Evolutionary conservation across 2,329 filamentous ascomycete genomes (phyloP).

Genomic region (Fusarium albosuccineum): DNA sequence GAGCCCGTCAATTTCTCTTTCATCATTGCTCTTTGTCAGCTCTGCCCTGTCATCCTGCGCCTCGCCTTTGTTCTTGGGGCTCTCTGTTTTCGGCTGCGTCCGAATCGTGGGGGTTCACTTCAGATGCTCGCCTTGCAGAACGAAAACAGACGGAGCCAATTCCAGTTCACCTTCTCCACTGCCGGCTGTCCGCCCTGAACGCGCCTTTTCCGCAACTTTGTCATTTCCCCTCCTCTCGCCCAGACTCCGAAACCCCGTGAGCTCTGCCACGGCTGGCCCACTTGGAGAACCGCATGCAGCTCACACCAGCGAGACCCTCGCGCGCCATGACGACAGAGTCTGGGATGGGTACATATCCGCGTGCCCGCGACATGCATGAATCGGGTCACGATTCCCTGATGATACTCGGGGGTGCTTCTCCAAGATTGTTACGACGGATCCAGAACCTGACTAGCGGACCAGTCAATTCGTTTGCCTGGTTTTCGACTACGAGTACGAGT

Average conservation of each 20-base stretch:
- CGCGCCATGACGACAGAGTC: constrained; percentile 41
- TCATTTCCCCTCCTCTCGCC: constrained; percentile 30
- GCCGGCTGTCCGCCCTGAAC: constrained; percentile 32
- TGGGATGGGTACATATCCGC: constrained; percentile 30
- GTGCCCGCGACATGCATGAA: constrained; percentile 27
- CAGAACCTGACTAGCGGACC: constrained; percentile 19
- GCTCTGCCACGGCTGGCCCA: constrained; percentile 26
- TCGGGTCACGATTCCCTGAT: constrained; percentile 28
- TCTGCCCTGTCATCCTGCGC: background rate
- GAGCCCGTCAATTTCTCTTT: constrained; percentile 24
- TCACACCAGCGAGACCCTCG: constrained; percentile 30
- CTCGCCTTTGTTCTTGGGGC: constrained; percentile 16
- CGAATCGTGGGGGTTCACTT: constrained; percentile 41
- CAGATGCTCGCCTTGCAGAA: constrained; percentile 24
- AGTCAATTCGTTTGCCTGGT: constrained; percentile 7
- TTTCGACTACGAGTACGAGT: constrained; percentile 2
- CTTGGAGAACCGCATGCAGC: constrained; percentile 38
- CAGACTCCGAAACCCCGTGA: constrained; percentile 37
- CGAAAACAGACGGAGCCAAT: background rate
- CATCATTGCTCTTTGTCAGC: constrained; percentile 23
- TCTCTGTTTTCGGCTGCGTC: constrained; percentile 26
- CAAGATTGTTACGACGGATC: constrained; percentile 14
- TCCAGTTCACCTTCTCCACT: constrained; percentile 38
- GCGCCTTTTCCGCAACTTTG: constrained; percentile 23
- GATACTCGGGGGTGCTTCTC: constrained; percentile 20